Evolutionary conservation across 305 asterid species (phyloP), one percentile per base, ranked within the genome.

Genomic region (Rubia tinctorum): DNA sequence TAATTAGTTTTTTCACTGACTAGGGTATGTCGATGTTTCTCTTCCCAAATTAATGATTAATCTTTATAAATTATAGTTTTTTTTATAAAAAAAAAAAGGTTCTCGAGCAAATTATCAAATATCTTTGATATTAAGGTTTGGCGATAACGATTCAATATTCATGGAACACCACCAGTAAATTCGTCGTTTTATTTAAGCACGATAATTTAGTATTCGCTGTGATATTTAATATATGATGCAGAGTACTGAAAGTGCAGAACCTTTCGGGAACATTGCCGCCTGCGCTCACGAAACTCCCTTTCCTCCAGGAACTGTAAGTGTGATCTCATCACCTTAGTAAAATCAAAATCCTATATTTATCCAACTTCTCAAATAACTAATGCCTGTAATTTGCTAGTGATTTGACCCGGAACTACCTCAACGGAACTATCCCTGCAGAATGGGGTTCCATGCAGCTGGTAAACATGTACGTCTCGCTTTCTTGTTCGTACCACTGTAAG

Each of bases 341-440:
- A 10, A 7, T 14, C 34, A 7, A 9, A 12, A 13, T 12, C 8
- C 22, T 58, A 22, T 23, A 25, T 60, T 1, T 67, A 13, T 43
- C 22, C 15, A 63, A 8, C 10, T 13, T 63, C 22, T 30, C 22
- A 14, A 63, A 63, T 15, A 7, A 8, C 10, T 47, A 13, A 11
- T 27, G 43, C 13, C 34, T 47, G 58, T 25, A 68, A 47, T 25
- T 47, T 68, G 5, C 56, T 80, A 91, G 97, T 68, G 93, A 91
- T 66, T 81, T 89, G 6, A 82, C 82, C 22, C 85, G 88, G 76
- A 91, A 91, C 82, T 87, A 82, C 82, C 92, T 91, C 27, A 86
- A 83, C 76, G 97, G 97, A 27, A 84, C 86, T 30, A 85, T 91
- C 65, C 97, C 97, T 72, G 72, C n/a, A 59, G 86, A 80, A 87